phyloP scores from a whole-genome alignment of 768 basidiomycete species.

The Agrocybe praecox region DNA sequence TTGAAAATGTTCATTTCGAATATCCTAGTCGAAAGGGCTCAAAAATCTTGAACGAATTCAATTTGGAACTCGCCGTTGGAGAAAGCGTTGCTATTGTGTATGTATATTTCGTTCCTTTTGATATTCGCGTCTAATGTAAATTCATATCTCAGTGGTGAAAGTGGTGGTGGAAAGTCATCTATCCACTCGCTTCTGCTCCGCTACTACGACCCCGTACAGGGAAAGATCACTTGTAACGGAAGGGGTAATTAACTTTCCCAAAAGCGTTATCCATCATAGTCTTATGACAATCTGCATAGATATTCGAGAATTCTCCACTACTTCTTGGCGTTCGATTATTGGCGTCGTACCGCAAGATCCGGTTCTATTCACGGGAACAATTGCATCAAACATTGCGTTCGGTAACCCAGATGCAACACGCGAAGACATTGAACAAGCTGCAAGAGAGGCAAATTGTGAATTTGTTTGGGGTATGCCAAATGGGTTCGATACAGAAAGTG shows the following conservation, averaged over 20 bases:
- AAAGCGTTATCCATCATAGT: neutral
- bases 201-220: conserved; percentile 88
- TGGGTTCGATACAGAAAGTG: conserved; percentile 92
- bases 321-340: conserved; percentile 87
- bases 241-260: conserved; percentile 57
- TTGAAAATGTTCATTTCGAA: conserved; percentile 84
- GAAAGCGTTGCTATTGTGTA: conserved; percentile 93
- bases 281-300: conserved; percentile 44
- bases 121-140: neutral
- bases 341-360: conserved; percentile 98
- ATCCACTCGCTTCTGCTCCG: conserved; percentile 84
- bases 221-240: conserved; percentile 83
- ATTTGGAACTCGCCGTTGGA: conserved; percentile 79
- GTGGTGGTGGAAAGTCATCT: conserved; percentile 94
- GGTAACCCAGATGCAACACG: conserved; percentile 76
- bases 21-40: conserved; percentile 88
- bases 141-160: conserved; percentile 67
- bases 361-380: conserved; percentile 88
- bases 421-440: conserved; percentile 85
- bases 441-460: conserved; percentile 91
- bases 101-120: conserved; percentile 31
- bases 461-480: conserved; percentile 95
- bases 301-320: conserved; percentile 82
- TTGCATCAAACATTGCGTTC: conserved; percentile 93
- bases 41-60: conserved; percentile 80